Evolutionary conservation across 495 filamentous ascomycete species (phyloP), one percentile per base, ranked within the genome.

Genomic region (Melanomma pulvis-pyrius): DNA sequence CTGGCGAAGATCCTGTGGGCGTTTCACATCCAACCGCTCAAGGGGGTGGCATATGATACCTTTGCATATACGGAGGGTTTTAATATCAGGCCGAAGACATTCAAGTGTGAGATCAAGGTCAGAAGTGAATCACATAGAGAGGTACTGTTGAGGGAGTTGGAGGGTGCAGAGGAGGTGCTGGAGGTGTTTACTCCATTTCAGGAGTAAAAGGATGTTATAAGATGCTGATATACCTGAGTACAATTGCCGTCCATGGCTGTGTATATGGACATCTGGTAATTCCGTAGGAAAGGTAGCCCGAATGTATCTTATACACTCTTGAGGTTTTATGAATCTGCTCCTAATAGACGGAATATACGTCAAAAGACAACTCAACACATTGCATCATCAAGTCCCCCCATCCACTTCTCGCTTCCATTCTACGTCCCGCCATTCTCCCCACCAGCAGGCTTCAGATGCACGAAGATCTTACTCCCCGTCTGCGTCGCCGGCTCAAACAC

Each of bases 11-110:
- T 74, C 19, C 24, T 77, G 15, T 77, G 75, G 75, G 68, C 70
- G 8, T 77, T 70, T 61, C 71, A 77, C 63, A 75, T 77, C 34
- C 12, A 54, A 50, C 60, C 70, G 15, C 52, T 67, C 7, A 62
- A 71, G 25, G 73, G 73, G 3, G 41, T 55, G 54, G 47, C 34
- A 47, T 76, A 76, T 52, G 74, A 76, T 41, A 74, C 73, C 25
- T 75, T 73, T 63, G 74, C 71, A 22, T 76, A 76, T 62, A 76
- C 74, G n/a, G 69, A 76, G 46, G 74, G 74, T 13, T 76, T 76
- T 59, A 76, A 76, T 61, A 73, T 76, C 6, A 34, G 74, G 44
- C 74, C 74, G 28, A 30, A 63, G 65, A 71, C 71, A 30, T 76
- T 76, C 54, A 72, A 75, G 34, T 75, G 73, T 46, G 65, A 66